Conservation (phyloP, 2,329 filamentous ascomycete species). For the Nemania diffusa region DNA sequence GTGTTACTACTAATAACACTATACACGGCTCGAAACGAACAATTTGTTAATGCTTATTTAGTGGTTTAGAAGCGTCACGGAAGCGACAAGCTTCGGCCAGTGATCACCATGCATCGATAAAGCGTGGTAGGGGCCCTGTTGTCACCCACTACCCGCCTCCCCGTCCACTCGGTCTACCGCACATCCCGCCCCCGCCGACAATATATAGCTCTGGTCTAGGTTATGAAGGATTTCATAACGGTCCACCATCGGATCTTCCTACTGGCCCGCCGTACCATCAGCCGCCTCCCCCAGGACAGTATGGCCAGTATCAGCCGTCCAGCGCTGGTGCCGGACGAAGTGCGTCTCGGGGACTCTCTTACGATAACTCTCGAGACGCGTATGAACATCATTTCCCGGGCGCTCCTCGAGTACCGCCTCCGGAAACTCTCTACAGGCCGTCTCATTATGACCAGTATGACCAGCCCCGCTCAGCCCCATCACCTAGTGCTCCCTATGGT, state of each 20-base stretch:
- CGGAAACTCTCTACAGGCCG: slow-evolving; percentile 15
- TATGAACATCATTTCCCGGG: slow-evolving; percentile 28
- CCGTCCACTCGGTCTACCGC: slow-evolving; percentile 29
- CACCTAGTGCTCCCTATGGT: slow-evolving; percentile 17
- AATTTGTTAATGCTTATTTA: slow-evolving; percentile 37
- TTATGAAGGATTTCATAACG: slow-evolving; percentile 27
- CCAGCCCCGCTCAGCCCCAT: slow-evolving; percentile 22
- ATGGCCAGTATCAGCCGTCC: slow-evolving; percentile 29
- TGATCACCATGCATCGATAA: slow-evolving; percentile 38
- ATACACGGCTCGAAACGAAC: neutral
- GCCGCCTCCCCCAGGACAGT: slow-evolving; percentile 19
- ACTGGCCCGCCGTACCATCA: slow-evolving; percentile 21
- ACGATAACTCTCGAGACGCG: slow-evolving; percentile 18
- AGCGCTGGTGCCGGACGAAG: slow-evolving; percentile 13
- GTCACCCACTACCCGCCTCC: slow-evolving; percentile 49
- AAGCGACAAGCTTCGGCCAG: slow-evolving; percentile 44
- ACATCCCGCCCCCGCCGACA: slow-evolving; percentile 36
- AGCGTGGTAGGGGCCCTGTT: slow-evolving; percentile 47
- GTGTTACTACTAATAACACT: neutral
- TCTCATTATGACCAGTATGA: slow-evolving; percentile 29
- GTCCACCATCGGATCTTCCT: slow-evolving; percentile 37
- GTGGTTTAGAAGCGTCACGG: slow-evolving; percentile 48
- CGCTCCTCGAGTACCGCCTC: slow-evolving; percentile 13
- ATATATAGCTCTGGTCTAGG: slow-evolving; percentile 36
- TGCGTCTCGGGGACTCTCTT: slow-evolving; percentile 13